phyloP scores from a whole-genome alignment of 345 rosid species.

The Brassica napus region DNA sequence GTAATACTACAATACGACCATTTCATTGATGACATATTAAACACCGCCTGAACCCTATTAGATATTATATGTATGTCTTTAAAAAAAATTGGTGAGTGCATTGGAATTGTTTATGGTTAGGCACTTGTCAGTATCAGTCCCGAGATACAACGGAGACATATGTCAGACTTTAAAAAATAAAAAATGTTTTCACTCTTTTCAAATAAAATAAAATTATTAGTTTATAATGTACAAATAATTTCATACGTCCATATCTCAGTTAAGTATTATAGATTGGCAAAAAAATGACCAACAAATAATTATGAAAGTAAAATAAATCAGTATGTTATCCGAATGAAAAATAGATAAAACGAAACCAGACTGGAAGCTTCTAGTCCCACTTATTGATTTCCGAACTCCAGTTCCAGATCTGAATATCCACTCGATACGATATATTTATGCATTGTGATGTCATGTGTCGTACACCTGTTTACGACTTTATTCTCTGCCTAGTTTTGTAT shows the following conservation, averaged over 20 bases:
- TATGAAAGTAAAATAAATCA: background rate
- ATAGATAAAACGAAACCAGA: background rate
- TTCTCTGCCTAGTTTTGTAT: background rate
- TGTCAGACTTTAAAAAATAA: background rate
- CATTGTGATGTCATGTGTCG: background rate
- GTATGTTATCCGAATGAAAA: background rate
- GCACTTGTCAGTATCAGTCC: background rate
- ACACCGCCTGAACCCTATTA: background rate
- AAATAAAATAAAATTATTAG: background rate
- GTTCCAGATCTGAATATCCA: constrained; percentile 12
- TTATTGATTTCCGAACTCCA: background rate
- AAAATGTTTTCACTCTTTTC: background rate
- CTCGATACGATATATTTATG: background rate
- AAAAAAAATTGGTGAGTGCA: background rate
- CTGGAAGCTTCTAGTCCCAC: background rate
- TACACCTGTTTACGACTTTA: background rate
- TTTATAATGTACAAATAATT: no score
- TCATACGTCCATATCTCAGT: no score
- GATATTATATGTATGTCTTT: background rate
- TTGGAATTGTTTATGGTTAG: background rate
- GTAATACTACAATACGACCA: constrained; percentile 2
- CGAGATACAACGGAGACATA: background rate
- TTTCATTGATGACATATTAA: background rate
- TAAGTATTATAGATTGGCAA: background rate
- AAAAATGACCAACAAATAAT: background rate